Conservation (phyloP, 176 grass and related monocot genomes). For the Lolium multiflorum region DNA sequence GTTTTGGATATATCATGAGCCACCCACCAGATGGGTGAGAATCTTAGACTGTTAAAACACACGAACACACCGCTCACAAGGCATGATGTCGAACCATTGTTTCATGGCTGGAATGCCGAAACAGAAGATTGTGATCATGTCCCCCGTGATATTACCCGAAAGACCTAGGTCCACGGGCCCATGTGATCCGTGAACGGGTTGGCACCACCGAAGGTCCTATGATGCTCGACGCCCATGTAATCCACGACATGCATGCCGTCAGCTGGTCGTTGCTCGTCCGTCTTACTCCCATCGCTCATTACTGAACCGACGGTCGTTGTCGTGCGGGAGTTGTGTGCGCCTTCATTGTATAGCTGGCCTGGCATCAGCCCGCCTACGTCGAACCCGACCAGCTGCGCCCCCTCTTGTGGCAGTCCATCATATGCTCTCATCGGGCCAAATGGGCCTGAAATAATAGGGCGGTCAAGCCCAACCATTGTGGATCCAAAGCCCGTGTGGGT, state of each 20-base stretch:
- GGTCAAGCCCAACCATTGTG: slow-evolving; percentile 24
- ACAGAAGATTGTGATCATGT: not conserved
- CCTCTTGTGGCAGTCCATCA: not conserved
- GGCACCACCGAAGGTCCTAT: not conserved
- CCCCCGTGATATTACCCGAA: not conserved
- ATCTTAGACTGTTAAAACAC: not conserved
- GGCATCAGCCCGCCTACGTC: slow-evolving; percentile 26
- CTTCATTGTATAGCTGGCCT: slow-evolving; percentile 4
- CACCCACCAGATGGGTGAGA: not conserved
- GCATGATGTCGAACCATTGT: not conserved
- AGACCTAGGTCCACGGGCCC: slow-evolving; percentile 36
- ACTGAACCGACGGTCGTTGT: slow-evolving; percentile 8
- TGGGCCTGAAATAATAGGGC: not conserved
- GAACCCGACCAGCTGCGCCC: slow-evolving; percentile 40
- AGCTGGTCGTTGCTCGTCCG: not conserved
- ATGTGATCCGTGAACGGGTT: slow-evolving; percentile 29
- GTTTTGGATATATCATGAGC: not conserved
- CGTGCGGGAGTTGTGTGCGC: not conserved
- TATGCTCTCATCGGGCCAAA: not conserved
- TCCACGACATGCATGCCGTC: slow-evolving; percentile 53
- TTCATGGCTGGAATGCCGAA: not conserved
- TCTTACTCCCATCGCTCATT: not conserved
- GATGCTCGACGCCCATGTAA: slow-evolving; percentile 62
- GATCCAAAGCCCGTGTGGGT: slow-evolving; percentile 12
- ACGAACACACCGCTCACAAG: not conserved